Evolutionary conservation across 2,329 filamentous ascomycete genomes (phyloP), one percentile per base, ranked within the genome.

Genomic region (Fusarium secorum): DNA sequence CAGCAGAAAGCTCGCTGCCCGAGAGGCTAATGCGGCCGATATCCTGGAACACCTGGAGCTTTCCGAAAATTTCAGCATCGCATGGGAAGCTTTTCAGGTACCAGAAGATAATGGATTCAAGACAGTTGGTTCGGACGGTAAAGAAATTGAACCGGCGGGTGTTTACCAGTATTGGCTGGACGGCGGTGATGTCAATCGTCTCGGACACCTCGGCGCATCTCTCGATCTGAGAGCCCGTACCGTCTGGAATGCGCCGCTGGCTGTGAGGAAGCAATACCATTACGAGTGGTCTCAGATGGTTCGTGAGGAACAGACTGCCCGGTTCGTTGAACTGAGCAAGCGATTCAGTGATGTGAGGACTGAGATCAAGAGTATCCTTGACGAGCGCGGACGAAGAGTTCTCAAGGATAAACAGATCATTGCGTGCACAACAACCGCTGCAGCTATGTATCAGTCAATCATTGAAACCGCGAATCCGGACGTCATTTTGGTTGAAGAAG

Each of bases 361-460:
- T 1, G 75, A 77, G 9, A 72, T 89, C 2, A 79, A 83, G 3
- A 79, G 79, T 4, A 76, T 89, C 0, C 83, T 83, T 24, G 81
- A 78, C 10, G 81, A 87, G 46, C 79, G 72, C 5, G 81, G 84
- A 24, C 78, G 80, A 1, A 60, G 75, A 0, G 81, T 85, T 1
- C 81, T 93, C 5, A 78, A 79, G n/a, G 76, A 73, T 1, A 91
- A 88, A 72, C 82, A 85, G 3, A 84, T 94, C 17, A 89, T 94
- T 45, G 90, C 85, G 0, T 93, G 90, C 68, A 94, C 92, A 0
- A 94, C 91, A 0, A 94, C 89, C 0, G 90, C 83, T 0, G 91
- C 91, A 0, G 90, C 92, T 0, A 93, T 85, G 78, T 86, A 91
- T 54, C 79, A 83, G 0, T 78, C 84, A 1, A 81, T 87, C 3